Base-by-base conservation (phyloP, 2,329 filamentous ascomycete species). In the Sporothrix mexicana region DNA sequence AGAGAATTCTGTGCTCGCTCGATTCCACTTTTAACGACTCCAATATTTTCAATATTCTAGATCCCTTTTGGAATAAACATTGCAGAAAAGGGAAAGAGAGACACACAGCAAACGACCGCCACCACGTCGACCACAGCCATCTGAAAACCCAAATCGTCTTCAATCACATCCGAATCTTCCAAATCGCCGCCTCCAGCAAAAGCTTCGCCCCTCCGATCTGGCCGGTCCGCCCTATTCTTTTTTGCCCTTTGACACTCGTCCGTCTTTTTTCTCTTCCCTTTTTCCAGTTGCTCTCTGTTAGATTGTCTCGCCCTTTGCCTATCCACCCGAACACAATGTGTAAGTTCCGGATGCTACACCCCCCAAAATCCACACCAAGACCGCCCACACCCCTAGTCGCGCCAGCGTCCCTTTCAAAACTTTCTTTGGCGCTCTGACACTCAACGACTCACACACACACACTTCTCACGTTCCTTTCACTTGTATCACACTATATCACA, bases 1-100 rank as follows among this genome's bases (percentile, higher is more conserved):
- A 30, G 64, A 51, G n/a, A 67, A 67, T 30, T 51, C 20, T 49
- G 45, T 51, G 64, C 45, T 49, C 41, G 61, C 41, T 9, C 62
- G 43, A 67, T 51, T 67, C 13, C 64, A 51, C 61, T 66, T 25
- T 66, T 43, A 10, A 15, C 64, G 12, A 30, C 45, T 49, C 43
- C 62, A 49, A 66, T 66, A 66, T n/a, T 66, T n/a, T 15, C 64
- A 51, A 67, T 51, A 67, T 36, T 67, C 64, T 45, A 67, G 45
- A 36, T 36, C 20, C 45, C 10, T 51, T 51, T 20, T 51, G 12
- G 23, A 51, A 25, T n/a, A 67, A 23, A 20, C 5, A 10, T 15
- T 36, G 10, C 45, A 36, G 30, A 55, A 55, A 41, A 53, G 25
- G 30, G 17, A 41, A 43, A 53, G 9, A 69, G 17, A 69, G 12